Conservation (phyloP, 2,329 filamentous ascomycete genomes). For the Colletotrichum trifolii region DNA sequence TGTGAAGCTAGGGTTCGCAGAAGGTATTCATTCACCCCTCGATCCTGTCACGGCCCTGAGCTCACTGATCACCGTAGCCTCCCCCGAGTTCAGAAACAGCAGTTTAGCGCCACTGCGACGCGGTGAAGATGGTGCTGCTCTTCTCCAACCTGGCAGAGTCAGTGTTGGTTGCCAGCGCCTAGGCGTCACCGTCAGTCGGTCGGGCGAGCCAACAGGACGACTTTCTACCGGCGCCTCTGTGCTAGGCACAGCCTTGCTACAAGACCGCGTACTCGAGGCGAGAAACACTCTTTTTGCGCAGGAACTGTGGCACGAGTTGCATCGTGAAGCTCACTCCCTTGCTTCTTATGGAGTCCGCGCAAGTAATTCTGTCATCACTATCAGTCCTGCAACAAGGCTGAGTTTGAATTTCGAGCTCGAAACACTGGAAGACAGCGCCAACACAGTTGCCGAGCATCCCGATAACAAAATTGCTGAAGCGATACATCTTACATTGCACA, state of each 20-base stretch:
- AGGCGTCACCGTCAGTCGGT: constrained; percentile 72
- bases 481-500: constrained; percentile 74
- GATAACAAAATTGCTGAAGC: constrained; percentile 70
- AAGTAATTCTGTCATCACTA: constrained; percentile 67
- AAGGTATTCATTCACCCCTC: constrained; percentile 59
- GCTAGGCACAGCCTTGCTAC: constrained; percentile 68
- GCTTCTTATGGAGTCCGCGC: constrained; percentile 77
- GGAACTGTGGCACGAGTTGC: constrained; percentile 91
- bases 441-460: constrained; percentile 45
- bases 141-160: constrained; percentile 73
- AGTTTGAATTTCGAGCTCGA: constrained; percentile 74
- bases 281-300: constrained; percentile 84
- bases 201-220: constrained; percentile 68
- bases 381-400: constrained; percentile 63
- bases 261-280: constrained; percentile 77
- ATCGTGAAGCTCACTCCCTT: constrained; percentile 80
- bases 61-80: constrained; percentile 53
- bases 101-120: constrained; percentile 86
- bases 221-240: constrained; percentile 63
- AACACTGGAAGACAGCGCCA: constrained; percentile 43
- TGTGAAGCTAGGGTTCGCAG: constrained; percentile 89
- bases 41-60: background rate
- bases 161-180: constrained; percentile 68
- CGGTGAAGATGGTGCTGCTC: constrained; percentile 77
- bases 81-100: constrained; percentile 70